Base-by-base conservation (phyloP, 129 eudicot genomes). In the Escallonia rubra region DNA sequence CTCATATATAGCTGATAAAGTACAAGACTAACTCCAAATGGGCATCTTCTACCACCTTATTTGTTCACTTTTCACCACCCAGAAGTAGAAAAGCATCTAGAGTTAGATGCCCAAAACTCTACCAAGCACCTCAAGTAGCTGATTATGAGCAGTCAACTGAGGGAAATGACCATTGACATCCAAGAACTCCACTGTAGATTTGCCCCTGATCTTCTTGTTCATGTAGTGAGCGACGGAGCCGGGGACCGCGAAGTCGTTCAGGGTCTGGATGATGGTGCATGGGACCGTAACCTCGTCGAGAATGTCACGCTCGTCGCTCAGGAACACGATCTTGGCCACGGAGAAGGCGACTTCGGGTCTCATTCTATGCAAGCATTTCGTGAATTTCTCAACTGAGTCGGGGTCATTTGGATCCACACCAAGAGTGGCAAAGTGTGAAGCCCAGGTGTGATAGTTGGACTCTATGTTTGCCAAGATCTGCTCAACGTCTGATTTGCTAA, bases 91-190 rank as follows among this genome's bases (percentile, higher is more conserved):
- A 16, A 15, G 34, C 38, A 12, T 2, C 39, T 14, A 45, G 46
- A 64, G 63, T 34, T 71, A 72, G 54, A n/a, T 57, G 39, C 40
- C 79, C 64, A 87, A 71, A 59, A 72, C 83, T 61, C 79, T 74
- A 57, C 74, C 84, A 61, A 93, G 53, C 57, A 89, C 81, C 41
- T 86, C 71, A 6, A 89, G 82, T 73, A 93, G 78, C 79, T 86
- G 76, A 48, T 51, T 23, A 58, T 81, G 92, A 8, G 83, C 87
- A 3, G 95, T 89, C 54, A 93, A 80, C 7, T 89, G 96, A 12
- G 98, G 98, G 54, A 93, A 93, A 68, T 93, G 98, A n/a, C 98
- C 98, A n/a, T 64, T 64, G 4, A 82, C 80, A 50, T 93, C 86
- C 14, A 93, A 73, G 6, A 79, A 82, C 79, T 82, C 85, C 41